phyloP scores from a whole-genome alignment of 805 yeast genomes.

The Metschnikowia kofuensis region DNA sequence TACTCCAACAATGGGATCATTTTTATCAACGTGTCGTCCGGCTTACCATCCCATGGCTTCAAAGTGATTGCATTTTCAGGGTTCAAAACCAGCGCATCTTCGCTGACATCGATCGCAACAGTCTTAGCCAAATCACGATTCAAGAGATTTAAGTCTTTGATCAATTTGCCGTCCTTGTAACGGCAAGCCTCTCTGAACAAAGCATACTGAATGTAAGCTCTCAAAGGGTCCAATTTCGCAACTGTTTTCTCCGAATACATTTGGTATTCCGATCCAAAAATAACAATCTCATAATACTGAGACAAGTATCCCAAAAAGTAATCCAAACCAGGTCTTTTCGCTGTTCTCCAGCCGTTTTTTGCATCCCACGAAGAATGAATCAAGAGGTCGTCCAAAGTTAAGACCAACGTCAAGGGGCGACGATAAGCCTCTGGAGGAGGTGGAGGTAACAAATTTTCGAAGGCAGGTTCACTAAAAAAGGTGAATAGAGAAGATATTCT shows the following conservation, averaged over 20 bases:
- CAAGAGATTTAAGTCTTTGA: conserved; percentile 85
- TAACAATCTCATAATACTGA: conserved; percentile 92
- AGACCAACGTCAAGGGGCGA: conserved; percentile 86
- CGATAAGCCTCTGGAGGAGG: conserved; percentile 88
- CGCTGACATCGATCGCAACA: conserved; percentile 74
- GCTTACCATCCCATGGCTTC: conserved; percentile 81
- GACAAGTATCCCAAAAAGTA: conserved; percentile 93
- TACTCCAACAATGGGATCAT: conserved; percentile 93
- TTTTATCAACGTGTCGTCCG: conserved; percentile 75
- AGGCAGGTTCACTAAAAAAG: conserved; percentile 89
- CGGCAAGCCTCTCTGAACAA: conserved; percentile 89
- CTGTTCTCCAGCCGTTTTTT: conserved; percentile 95
- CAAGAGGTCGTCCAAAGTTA: conserved; percentile 85
- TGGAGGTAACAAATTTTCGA: conserved; percentile 89
- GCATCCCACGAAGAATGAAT: conserved; percentile 92
- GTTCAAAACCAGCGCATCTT: conserved; percentile 70
- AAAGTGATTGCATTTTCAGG: conserved; percentile 92
- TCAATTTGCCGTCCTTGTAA: conserved; percentile 80
- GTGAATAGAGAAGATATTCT: conserved; percentile 75
- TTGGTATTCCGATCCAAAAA: conserved; percentile 82
- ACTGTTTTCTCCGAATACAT: conserved; percentile 82
- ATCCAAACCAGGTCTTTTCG: conserved; percentile 97
- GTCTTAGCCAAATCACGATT: conserved; percentile 88
- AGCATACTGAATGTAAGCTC: conserved; percentile 82
- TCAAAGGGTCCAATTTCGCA: conserved; percentile 88